Conservation (phyloP, 2,329 filamentous ascomycete genomes). For the Colletotrichum musicola region DNA sequence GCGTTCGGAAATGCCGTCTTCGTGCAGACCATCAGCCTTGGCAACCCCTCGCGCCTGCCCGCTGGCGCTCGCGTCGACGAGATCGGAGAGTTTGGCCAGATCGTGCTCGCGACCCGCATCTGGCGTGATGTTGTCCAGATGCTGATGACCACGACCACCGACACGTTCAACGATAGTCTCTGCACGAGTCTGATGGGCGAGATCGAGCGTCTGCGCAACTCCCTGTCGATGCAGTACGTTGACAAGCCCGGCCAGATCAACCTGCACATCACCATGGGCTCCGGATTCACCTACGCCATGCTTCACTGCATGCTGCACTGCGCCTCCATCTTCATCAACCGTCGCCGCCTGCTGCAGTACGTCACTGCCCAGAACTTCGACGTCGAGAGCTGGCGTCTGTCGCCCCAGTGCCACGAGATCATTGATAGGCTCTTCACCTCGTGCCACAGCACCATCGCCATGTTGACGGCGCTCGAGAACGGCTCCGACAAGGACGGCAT, state of each 20-base stretch:
- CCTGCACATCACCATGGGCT: constrained; percentile 74
- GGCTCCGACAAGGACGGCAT: constrained; percentile 69
- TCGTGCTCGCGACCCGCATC: constrained; percentile 70
- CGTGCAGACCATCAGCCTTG: constrained; percentile 66
- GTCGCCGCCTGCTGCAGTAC: constrained; percentile 69
- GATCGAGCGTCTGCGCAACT: constrained; percentile 67
- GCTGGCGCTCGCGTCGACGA: constrained; percentile 59
- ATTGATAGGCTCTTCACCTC: constrained; percentile 70
- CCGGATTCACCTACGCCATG: constrained; percentile 73
- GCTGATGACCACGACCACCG: constrained; percentile 66
- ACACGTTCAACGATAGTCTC: constrained; percentile 66
- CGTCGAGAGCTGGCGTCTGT: constrained; percentile 65
- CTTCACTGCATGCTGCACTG: constrained; percentile 72
- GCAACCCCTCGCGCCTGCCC: constrained; percentile 54
- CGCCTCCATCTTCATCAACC: constrained; percentile 71
- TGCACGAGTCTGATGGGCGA: constrained; percentile 65
- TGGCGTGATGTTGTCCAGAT: constrained; percentile 74
- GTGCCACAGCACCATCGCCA: constrained; percentile 69
- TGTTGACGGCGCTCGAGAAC: constrained; percentile 67
- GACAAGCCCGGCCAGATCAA: constrained; percentile 73
- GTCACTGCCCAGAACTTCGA: constrained; percentile 66
- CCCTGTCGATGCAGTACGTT: constrained; percentile 69
- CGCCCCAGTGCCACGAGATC: constrained; percentile 63
- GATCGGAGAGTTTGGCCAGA: constrained; percentile 72
- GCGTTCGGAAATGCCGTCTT: constrained; percentile 71